These are phyloP conservation scores for Pyrenochaeta sp. DNA, from an alignment of 2,329 filamentous ascomycete species.

Conservation along the genomic window DNA sequence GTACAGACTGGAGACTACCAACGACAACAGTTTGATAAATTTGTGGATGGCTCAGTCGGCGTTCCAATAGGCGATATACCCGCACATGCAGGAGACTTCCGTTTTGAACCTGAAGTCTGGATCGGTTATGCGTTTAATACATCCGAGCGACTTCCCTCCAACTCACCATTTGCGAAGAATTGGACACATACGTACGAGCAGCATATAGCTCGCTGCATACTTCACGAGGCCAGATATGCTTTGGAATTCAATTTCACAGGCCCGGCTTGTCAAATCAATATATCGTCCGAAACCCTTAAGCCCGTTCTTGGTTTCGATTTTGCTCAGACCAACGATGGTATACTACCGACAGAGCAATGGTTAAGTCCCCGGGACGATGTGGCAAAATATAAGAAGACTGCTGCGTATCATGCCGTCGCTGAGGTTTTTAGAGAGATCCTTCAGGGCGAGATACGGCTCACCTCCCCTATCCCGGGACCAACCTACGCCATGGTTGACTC, in stretches of 20 bases:
- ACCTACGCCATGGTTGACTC: conserved; percentile 37
- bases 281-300: conserved; percentile 28
- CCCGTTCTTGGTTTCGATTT: conserved; percentile 44
- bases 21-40: conserved; percentile 30
- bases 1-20: conserved; percentile 41
- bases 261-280: conserved; percentile 34
- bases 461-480: conserved; percentile 35
- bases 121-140: conserved; percentile 45
- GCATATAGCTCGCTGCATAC: conserved; percentile 41
- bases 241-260: conserved; percentile 42
- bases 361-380: conserved; percentile 37
- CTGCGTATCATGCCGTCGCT: conserved; percentile 47
- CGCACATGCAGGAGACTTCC: conserved; percentile 35
- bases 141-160: conserved; percentile 18
- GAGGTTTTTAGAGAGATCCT: conserved; percentile 42
- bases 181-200: conserved; percentile 44
- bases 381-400: conserved; percentile 40
- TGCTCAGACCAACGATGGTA: conserved; percentile 44
- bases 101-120: conserved; percentile 46
- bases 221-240: conserved; percentile 46
- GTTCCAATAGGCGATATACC: conserved; percentile 31
- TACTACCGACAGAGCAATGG: conserved; percentile 35
- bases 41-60: conserved; percentile 38
- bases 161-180: conserved; percentile 28
- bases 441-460: conserved; percentile 38